Conservation (phyloP, 208 protist species). For the Leishmania tropica region DNA sequence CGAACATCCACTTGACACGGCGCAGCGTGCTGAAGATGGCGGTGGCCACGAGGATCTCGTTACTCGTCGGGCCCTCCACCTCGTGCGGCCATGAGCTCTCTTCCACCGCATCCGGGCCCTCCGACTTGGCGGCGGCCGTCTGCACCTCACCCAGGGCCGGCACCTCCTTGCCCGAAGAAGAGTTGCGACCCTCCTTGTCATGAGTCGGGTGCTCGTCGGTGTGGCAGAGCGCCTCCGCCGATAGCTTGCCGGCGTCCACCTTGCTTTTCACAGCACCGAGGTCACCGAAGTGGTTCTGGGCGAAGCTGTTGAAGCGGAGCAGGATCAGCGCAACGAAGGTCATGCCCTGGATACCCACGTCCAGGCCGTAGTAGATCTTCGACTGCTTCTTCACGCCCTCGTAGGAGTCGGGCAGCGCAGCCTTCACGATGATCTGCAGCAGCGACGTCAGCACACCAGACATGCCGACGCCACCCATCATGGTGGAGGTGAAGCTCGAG, state of each 20-base stretch:
- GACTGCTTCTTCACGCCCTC: slow-evolving; percentile 43
- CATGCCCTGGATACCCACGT: slow-evolving; percentile 37
- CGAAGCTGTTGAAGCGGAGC: slow-evolving; percentile 52
- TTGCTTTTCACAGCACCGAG: slow-evolving; percentile 28
- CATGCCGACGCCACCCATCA: slow-evolving; percentile 68
- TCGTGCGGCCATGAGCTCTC: background rate
- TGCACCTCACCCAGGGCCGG: background rate
- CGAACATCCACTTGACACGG: slow-evolving; percentile 39
- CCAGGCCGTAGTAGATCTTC: slow-evolving; percentile 61
- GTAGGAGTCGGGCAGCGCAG: slow-evolving; percentile 35
- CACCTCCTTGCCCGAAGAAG: background rate
- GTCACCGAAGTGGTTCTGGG: slow-evolving; percentile 35
- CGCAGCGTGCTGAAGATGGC: slow-evolving; percentile 25
- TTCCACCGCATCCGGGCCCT: background rate
- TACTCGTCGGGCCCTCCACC: slow-evolving; percentile 19
- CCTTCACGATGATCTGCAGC: slow-evolving; percentile 65
- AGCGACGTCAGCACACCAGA: slow-evolving; percentile 48
- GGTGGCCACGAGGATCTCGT: slow-evolving; percentile 23
- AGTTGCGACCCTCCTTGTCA: background rate
- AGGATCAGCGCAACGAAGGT: slow-evolving; percentile 47
- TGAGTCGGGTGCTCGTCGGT: slow-evolving; percentile 8
- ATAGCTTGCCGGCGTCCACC: slow-evolving; percentile 18
- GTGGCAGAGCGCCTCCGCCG: background rate
- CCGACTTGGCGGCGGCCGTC: background rate
- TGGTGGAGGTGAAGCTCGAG: slow-evolving; percentile 42